Evolutionary conservation across 768 basidiomycete species (phyloP).

Genomic region (Tephrocybe sp.): DNA sequence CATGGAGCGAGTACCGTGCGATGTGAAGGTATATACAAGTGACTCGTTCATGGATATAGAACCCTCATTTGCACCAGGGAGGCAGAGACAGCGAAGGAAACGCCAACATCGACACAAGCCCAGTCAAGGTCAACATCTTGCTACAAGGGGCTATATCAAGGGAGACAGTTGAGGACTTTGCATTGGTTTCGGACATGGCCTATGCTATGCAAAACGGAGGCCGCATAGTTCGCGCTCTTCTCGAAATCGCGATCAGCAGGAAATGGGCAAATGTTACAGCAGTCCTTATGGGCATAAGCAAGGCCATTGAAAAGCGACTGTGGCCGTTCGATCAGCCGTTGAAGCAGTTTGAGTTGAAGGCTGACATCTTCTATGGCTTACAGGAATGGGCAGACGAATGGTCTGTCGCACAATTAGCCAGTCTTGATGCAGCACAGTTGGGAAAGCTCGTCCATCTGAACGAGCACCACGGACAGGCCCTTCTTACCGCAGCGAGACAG

Average conservation of each 20-base stretch:
- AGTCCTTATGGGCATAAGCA: constrained; percentile 87
- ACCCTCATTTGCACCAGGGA: constrained; percentile 41
- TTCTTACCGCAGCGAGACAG: constrained; percentile 77
- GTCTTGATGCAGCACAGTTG: constrained; percentile 63
- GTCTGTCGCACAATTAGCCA: constrained; percentile 69
- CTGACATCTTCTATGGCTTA: constrained; percentile 77
- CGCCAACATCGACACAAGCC: constrained; percentile 31
- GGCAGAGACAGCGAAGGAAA: constrained; percentile 33
- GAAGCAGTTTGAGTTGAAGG: constrained; percentile 74
- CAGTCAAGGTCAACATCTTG: constrained; percentile 93
- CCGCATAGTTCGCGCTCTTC: constrained; percentile 89
- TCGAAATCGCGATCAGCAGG: constrained; percentile 91
- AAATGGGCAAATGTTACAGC: constrained; percentile 86
- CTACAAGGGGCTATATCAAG: constrained; percentile 89
- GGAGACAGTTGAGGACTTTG: constrained; percentile 87
- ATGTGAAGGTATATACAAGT: constrained; percentile 58
- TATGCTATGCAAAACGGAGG: constrained; percentile 95
- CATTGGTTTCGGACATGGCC: constrained; percentile 91
- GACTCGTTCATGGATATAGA: not conserved
- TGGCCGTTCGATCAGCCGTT: constrained; percentile 97
- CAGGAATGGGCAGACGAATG: constrained; percentile 82
- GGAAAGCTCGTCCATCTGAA: constrained; percentile 87
- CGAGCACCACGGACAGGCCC: constrained; percentile 76
- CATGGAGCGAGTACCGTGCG: constrained; percentile 71
- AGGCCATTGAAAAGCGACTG: constrained; percentile 86